phyloP scores from a whole-genome alignment of 2,329 filamentous ascomycete genomes.

The Alternaria sp. region DNA sequence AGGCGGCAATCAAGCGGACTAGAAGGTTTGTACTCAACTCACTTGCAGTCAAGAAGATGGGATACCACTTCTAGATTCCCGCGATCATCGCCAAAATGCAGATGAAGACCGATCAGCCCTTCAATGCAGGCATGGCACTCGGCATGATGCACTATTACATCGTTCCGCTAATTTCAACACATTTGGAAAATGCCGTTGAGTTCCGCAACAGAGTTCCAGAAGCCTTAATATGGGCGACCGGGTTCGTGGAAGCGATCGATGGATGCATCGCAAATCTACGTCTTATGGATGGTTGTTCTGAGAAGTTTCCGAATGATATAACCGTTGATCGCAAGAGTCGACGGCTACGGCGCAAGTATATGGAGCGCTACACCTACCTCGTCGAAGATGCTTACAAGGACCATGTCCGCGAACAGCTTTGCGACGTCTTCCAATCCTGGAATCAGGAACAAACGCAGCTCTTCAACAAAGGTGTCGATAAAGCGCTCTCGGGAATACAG shows the following conservation, averaged over 20 bases:
- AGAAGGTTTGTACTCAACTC: not conserved
- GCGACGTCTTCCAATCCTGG: slow-evolving; percentile 14
- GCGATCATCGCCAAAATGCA: not conserved
- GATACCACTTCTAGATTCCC: slow-evolving; percentile 5
- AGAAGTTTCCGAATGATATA: slow-evolving; percentile 5
- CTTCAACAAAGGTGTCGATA: slow-evolving; percentile 31
- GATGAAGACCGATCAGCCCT: slow-evolving; percentile 6
- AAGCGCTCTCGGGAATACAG: slow-evolving; percentile 12
- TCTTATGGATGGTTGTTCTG: slow-evolving; percentile 2
- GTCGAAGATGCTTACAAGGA: slow-evolving; percentile 12
- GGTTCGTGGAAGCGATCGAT: slow-evolving; percentile 17
- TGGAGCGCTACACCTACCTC: slow-evolving; percentile 6
- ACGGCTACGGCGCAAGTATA: slow-evolving; percentile 10
- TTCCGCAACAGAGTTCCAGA: slow-evolving; percentile 8
- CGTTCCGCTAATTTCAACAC: slow-evolving; percentile 9
- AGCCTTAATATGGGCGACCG: slow-evolving; percentile 1
- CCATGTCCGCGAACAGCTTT: slow-evolving; percentile 8
- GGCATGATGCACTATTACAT: slow-evolving; percentile 17
- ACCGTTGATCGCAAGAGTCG: slow-evolving; percentile 1
- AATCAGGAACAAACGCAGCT: slow-evolving; percentile 14
- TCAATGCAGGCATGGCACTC: slow-evolving; percentile 8
- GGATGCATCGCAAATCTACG: slow-evolving; percentile 9
- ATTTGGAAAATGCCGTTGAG: slow-evolving; percentile 9
- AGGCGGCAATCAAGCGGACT: not conserved
- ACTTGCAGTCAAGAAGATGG: not conserved